Conservation (phyloP, 495 filamentous ascomycete genomes). For the Daldinia loculata region DNA sequence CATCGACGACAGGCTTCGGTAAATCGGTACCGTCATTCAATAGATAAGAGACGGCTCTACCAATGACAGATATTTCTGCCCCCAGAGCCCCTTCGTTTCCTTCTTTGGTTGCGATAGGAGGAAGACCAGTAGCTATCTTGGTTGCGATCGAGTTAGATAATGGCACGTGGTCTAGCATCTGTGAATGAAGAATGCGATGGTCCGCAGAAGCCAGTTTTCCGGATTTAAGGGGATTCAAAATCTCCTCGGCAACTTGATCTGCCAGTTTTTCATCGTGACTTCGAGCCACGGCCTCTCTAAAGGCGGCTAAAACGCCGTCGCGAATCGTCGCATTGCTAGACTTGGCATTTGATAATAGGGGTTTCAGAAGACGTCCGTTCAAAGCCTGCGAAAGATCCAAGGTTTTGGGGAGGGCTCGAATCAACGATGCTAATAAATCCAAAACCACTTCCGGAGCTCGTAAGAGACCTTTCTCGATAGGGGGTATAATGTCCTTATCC, state of each 20-base stretch:
- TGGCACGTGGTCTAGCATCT: constrained; percentile 74
- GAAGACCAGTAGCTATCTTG: constrained; percentile 72
- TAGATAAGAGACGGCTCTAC: constrained; percentile 66
- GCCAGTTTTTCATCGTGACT: constrained; percentile 66
- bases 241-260: constrained; percentile 74
- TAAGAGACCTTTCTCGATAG: constrained; percentile 86
- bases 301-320: constrained; percentile 75
- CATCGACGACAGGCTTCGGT: constrained; percentile 70
- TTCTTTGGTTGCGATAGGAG: constrained; percentile 75
- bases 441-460: constrained; percentile 90
- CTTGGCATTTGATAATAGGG: constrained; percentile 85
- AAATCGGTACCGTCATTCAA: constrained; percentile 65
- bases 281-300: constrained; percentile 67
- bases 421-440: constrained; percentile 74
- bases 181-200: constrained; percentile 79
- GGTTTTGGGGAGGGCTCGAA: constrained; percentile 69
- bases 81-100: constrained; percentile 82
- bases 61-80: constrained; percentile 75
- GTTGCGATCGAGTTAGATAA: constrained; percentile 64
- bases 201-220: constrained; percentile 83
- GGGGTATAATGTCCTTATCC: constrained; percentile 75
- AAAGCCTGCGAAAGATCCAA: constrained; percentile 82
- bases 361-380: constrained; percentile 76
- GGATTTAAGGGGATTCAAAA: constrained; percentile 77
- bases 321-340: constrained; percentile 83